These are phyloP conservation scores for Colletotrichum sp. DNA, from an alignment of 2,329 filamentous ascomycete genomes.

Conservation along the genomic window DNA sequence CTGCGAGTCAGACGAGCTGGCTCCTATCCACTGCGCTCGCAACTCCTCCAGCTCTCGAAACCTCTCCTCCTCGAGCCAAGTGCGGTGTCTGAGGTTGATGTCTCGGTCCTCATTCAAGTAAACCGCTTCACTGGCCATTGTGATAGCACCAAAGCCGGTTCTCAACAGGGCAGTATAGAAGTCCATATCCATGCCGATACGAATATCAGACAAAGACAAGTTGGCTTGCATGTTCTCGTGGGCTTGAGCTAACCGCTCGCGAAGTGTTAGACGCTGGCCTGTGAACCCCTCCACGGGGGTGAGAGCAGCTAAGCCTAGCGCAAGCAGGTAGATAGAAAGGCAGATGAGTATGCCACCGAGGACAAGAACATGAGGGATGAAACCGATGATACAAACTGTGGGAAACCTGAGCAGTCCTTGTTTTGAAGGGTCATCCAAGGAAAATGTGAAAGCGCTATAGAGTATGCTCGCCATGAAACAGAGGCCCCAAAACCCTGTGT, in stretches of 20 bases:
- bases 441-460: constrained; percentile 73
- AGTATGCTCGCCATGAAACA: constrained; percentile 88
- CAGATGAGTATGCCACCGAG: constrained; percentile 80
- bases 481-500: constrained; percentile 87
- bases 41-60: constrained; percentile 75
- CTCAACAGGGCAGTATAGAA: constrained; percentile 92
- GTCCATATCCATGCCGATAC: constrained; percentile 86
- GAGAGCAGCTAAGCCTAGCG: constrained; percentile 76
- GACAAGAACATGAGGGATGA: constrained; percentile 92
- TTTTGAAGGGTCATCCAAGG: constrained; percentile 61
- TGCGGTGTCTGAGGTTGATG: constrained; percentile 76
- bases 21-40: constrained; percentile 54
- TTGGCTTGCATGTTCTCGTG: constrained; percentile 93
- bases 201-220: constrained; percentile 80
- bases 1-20: constrained; percentile 50
- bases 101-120: constrained; percentile 89
- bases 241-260: constrained; percentile 70
- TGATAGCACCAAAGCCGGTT: constrained; percentile 86
- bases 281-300: constrained; percentile 57
- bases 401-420: constrained; percentile 84
- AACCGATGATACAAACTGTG: constrained; percentile 92
- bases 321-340: constrained; percentile 76
- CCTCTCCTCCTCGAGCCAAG: constrained; percentile 92
- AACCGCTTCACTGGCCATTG: constrained; percentile 93
- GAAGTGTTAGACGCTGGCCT: constrained; percentile 43